Evolutionary conservation across 768 basidiomycete genomes (phyloP).

Genomic region (Cyclocybe cylindracea): DNA sequence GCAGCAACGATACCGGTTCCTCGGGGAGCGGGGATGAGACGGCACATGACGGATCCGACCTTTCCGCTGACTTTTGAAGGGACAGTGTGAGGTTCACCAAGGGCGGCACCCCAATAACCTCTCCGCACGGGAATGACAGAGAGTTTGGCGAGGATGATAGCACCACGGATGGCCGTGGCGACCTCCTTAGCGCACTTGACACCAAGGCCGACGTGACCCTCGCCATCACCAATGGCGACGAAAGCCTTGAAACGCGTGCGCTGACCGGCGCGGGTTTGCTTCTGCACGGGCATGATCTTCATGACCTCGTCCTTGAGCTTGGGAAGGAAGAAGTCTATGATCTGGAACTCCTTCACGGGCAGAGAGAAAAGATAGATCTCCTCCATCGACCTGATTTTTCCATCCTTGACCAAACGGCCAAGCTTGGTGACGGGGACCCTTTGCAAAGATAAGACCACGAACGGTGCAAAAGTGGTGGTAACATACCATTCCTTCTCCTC

Average conservation of each 20-base stretch:
- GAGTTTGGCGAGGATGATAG: conserved; percentile 98
- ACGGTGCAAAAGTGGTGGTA: not conserved
- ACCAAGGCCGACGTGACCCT: conserved; percentile 98
- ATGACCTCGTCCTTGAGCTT: conserved; percentile 99
- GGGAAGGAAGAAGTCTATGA: conserved; percentile 99
- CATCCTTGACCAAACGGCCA: conserved; percentile 98
- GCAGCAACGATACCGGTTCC: conserved; percentile 99
- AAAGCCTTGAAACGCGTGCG: conserved; percentile 99
- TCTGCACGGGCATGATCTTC: conserved; percentile 99
- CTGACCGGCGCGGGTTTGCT: conserved; percentile 99
- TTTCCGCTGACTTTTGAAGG: conserved; percentile 98
- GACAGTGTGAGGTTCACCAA: conserved; percentile 98
- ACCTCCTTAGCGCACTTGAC: conserved; percentile 99
- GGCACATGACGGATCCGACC: conserved; percentile 99
- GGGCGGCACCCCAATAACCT: conserved; percentile 99
- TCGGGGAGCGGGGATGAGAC: conserved; percentile 96
- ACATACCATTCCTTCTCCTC: conserved; percentile 99
- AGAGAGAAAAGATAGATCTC: conserved; percentile 99
- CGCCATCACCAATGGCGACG: conserved; percentile 98
- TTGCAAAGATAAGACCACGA: not conserved
- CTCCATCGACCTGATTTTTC: conserved; percentile 99
- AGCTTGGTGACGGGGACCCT: conserved; percentile 99
- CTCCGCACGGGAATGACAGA: conserved; percentile 97
- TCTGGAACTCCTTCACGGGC: conserved; percentile 99
- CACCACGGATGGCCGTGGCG: conserved; percentile 98